Base-by-base conservation (phyloP, 139 green algal species). In the Chlamydomonas sp. region DNA sequence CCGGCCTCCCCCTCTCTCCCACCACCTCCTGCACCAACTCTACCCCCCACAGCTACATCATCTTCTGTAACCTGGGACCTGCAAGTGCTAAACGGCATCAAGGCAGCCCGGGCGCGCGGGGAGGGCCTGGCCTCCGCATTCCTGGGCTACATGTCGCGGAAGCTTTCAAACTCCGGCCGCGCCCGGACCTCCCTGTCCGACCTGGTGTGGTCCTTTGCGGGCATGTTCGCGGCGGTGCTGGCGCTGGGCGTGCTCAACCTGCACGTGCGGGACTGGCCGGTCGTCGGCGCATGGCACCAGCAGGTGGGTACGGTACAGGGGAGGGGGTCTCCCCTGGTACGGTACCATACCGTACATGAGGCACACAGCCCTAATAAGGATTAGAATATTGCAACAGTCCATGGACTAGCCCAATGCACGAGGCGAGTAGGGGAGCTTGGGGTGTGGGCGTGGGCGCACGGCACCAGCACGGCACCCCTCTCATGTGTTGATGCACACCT, bases 211-310 rank as follows among this genome's bases (percentile, higher is more conserved):
- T 88, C 84, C 57, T 89, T 83, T 2, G 7, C 67, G 7, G 90
- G 87, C 57, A 90, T 91, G 87, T 87, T 77, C 6, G 31, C 68
- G 5, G 49, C 84, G 18, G 73, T 93, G 49, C 3, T 77, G 62
- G 67, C 75, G 49, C 80, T 93, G 62, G 90, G 86, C 12, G 0
- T 89, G 58, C 58, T 91, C 78, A 85, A 80, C 18, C 8, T 75
- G 58, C 66, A 78, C 57, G 90, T 80, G 57, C 71, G 71, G 49
- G 57, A 4, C 57, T 84, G 71, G 79, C 90, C 90, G 5, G 58
- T 93, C 18, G 90, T 93, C 74, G 90, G 90, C 10, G 78, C 82
- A 57, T 86, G 63, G 79, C 90, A 93, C 60, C 87, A 90, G 75
- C 87, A 91, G 86, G 90, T 92, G 69, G 15, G 85, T 69, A n/a